Conservation (phyloP, 2,329 filamentous ascomycete genomes). For the Beauveria sp. region DNA sequence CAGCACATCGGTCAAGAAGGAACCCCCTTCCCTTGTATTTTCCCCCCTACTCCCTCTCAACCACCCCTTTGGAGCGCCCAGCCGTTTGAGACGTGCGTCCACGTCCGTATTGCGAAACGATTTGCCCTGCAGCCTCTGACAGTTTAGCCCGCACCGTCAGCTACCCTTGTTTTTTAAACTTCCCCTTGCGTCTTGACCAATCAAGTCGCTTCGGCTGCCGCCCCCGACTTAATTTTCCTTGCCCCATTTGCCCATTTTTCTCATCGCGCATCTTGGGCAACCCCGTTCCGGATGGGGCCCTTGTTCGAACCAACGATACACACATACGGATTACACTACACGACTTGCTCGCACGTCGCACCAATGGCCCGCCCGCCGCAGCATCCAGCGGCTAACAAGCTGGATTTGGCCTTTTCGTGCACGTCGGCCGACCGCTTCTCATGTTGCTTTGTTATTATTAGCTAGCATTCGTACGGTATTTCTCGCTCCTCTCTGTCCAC, state of each 20-base stretch:
- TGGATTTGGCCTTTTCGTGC: background rate
- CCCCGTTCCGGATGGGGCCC: no score
- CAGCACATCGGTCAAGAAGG: background rate
- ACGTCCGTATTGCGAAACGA: constrained; percentile 1
- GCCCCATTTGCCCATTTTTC: no score
- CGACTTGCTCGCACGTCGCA: no score
- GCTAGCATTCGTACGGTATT: background rate
- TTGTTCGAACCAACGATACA: no score
- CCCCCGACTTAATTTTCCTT: no score
- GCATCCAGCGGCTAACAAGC: background rate
- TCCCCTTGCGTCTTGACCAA: no score
- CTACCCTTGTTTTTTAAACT: no score
- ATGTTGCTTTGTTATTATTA: constrained; percentile 5
- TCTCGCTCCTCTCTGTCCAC: no score
- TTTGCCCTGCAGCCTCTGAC: background rate
- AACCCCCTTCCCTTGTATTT: background rate
- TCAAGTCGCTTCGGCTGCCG: no score
- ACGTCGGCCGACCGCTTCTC: background rate
- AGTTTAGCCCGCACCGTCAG: background rate
- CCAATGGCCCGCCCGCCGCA: no score
- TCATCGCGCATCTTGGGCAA: no score
- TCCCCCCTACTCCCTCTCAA: background rate
- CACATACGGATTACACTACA: no score
- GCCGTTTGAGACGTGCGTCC: background rate
- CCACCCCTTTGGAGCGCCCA: constrained; percentile 2